A percentile compares a stretch with the other conserved stretches of the same genome.
phyloP scores from a whole-genome alignment of 2,329 filamentous ascomycete species.

The Alternaria consortialis region DNA sequence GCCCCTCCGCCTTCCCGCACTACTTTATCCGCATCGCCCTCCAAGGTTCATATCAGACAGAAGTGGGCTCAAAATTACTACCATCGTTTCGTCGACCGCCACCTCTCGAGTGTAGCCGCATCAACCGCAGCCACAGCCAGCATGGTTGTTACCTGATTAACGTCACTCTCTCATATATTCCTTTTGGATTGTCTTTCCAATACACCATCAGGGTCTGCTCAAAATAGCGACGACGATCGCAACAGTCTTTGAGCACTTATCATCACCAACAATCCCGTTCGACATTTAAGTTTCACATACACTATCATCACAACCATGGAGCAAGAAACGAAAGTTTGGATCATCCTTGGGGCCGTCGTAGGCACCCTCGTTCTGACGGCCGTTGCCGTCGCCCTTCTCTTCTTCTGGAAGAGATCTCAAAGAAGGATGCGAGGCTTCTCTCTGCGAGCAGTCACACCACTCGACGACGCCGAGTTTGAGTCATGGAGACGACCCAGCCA shows the following conservation, averaged over 20 bases:
- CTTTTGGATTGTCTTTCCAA: constrained; percentile 20
- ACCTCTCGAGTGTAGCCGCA: constrained; percentile 25
- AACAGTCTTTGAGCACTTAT: background rate
- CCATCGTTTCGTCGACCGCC: constrained; percentile 31
- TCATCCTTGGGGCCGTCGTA: constrained; percentile 48
- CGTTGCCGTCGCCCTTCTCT: constrained; percentile 40
- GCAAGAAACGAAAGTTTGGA: constrained; percentile 46
- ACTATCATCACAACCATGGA: constrained; percentile 32
- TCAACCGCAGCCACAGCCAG: constrained; percentile 31
- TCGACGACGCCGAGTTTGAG: constrained; percentile 54
- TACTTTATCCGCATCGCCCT: constrained; percentile 45
- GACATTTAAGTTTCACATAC: constrained; percentile 1
- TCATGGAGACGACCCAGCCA: constrained; percentile 52
- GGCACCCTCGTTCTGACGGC: constrained; percentile 44
- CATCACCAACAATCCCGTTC: background rate
- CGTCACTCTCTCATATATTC: constrained; percentile 27
- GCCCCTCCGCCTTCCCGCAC: constrained; percentile 39
- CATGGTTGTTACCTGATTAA: constrained; percentile 43
- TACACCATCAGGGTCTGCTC: constrained; percentile 1
- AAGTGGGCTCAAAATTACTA: constrained; percentile 27
- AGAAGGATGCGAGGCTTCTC: constrained; percentile 48
- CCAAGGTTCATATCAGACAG: constrained; percentile 31
- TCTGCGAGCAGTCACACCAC: constrained; percentile 49
- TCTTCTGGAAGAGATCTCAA: constrained; percentile 46
- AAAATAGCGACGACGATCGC: background rate